Base-by-base conservation (phyloP, 2,329 filamentous ascomycete species). In the Penicillium verrucosum region DNA sequence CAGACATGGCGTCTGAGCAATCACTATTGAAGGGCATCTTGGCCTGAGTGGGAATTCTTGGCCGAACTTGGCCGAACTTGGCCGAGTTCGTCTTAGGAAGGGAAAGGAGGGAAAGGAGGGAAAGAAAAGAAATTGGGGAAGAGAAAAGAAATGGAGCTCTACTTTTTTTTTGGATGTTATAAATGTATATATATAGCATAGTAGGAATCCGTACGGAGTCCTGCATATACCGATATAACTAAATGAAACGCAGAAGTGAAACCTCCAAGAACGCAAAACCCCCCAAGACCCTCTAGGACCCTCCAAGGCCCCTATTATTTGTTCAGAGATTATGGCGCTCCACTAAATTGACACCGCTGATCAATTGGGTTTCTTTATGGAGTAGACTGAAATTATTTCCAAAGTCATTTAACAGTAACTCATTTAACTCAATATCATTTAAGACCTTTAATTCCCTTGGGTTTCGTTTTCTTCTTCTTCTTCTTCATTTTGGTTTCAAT, bases 281-380 rank as follows among this genome's bases (percentile, higher is more conserved):
- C 21, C 21, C 21, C 21, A 21, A 21, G 21, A 21, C 21, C 14
- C 9, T 14, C 36, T 16, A 32, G 23, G 36, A 50, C 37, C 37
- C 18, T 27, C 48, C 18, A 42, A 23, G 37, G 32, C 38, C 38
- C 48, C 38, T 51, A 34, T 51, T 44, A 45, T 51, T 51, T 51
- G 49, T 51, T 25, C 49, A 51, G 21, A 14, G 21, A 51, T 23
- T n/a, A 3, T 10, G 5, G 4, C 27, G 36, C 40, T 27, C 49
- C 49, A 51, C 48, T 43, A 43, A 51, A 51, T 51, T 51, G 48
- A 51, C 29, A 43, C 48, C 27, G 27, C 25, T 29, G 46, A 38
- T 49, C 34, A 29, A 36, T 37, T 38, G 23, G 25, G 12, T 27
- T 11, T 27, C 40, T 42, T 5, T 23, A 29, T 9, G 27, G 27